Percentiles rank a stretch among this genome's conserved stretches.
These are phyloP conservation scores for Collybia nuda DNA, from an alignment of 768 basidiomycete species.

Conservation along the genomic window DNA sequence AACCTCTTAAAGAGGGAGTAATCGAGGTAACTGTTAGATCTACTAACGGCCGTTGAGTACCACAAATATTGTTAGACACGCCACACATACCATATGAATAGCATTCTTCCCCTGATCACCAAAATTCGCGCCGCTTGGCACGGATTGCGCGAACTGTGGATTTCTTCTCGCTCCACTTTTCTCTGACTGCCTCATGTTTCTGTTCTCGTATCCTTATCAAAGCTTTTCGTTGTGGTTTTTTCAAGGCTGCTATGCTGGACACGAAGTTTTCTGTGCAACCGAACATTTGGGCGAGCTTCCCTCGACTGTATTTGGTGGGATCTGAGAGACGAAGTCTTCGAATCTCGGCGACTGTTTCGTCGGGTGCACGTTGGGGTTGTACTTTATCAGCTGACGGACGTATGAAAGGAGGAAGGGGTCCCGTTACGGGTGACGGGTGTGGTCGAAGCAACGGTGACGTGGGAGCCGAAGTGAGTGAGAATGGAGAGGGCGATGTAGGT, in stretches of 20 bases:
- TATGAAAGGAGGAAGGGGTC: conserved; percentile 46
- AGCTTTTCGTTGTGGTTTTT: conserved; percentile 44
- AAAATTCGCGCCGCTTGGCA: conserved; percentile 67
- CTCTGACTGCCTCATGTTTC: conserved; percentile 45
- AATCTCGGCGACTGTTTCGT: conserved; percentile 55
- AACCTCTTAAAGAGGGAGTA: conserved; percentile 7
- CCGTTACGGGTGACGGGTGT: conserved; percentile 21
- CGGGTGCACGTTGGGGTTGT: conserved; percentile 41
- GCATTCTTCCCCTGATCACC: conserved; percentile 42
- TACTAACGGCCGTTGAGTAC: too few relatives aligned
- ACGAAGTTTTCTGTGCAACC: conserved; percentile 71
- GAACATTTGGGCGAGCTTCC: conserved; percentile 75
- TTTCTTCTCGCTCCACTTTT: conserved; percentile 73
- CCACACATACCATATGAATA: conserved; percentile 5
- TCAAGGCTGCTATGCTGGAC: conserved; percentile 60
- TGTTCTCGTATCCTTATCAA: conserved; percentile 42
- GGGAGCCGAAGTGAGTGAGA: conserved; percentile 68
- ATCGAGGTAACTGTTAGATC: too few relatives aligned
- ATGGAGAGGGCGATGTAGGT: conserved; percentile 70
- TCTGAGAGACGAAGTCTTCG: conserved; percentile 55
- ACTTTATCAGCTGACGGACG: conserved; percentile 37
- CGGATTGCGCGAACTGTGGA: conserved; percentile 59
- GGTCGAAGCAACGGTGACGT: conserved; percentile 67
- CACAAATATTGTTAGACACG: conserved; percentile 5
- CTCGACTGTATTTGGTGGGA: conserved; percentile 59